Evolutionary conservation across 2,329 filamentous ascomycete genomes (phyloP).

Genomic region (Penicillium polonicum): DNA sequence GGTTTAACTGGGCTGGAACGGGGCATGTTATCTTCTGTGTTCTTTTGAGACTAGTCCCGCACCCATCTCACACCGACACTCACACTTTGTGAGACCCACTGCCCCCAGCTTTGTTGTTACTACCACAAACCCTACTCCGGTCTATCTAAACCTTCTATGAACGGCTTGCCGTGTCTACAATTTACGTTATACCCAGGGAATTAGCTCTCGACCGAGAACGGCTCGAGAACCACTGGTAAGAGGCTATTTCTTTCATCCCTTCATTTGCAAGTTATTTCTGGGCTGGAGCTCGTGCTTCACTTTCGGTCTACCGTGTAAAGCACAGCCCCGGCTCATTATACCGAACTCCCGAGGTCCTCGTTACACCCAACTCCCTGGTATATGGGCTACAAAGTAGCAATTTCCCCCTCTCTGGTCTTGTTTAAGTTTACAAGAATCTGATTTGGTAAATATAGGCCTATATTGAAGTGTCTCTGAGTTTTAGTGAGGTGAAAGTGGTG

Average conservation of each 20-base stretch:
- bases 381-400: neutral
- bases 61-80: constrained; percentile 1
- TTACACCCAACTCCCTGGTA: neutral
- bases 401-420: neutral
- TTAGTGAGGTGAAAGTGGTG: neutral
- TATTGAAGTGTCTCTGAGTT: neutral
- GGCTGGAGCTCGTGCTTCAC: neutral
- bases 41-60: neutral
- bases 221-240: constrained; percentile 1
- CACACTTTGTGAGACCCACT: neutral
- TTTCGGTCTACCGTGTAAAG: neutral
- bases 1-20: neutral
- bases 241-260: neutral
- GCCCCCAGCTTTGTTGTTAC: neutral
- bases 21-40: neutral
- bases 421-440: neutral
- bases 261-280: neutral
- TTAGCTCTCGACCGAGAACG: constrained; percentile 1
- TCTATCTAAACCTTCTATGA: neutral
- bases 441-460: neutral
- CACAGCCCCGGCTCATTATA: neutral
- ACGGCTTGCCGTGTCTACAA: neutral
- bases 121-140: neutral
- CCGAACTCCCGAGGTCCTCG: neutral
- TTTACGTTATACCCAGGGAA: neutral